phyloP scores from a whole-genome alignment of 2,329 filamentous ascomycete genomes.

The Alternaria viburni region DNA sequence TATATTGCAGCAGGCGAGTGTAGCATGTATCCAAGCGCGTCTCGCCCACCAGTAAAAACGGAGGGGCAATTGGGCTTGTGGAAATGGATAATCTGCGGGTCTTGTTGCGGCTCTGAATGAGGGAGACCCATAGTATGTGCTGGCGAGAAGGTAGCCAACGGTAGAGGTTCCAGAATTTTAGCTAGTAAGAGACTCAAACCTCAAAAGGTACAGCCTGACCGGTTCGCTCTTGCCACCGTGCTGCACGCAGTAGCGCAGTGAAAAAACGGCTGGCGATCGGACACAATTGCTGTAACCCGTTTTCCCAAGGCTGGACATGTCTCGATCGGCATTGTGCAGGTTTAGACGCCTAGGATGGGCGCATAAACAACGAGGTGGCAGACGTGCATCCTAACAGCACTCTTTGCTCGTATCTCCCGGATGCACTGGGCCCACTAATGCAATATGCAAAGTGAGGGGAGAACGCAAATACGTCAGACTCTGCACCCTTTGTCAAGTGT shows the following conservation, averaged over 20 bases:
- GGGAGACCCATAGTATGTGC: slow-evolving; percentile 72
- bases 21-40: slow-evolving; percentile 49
- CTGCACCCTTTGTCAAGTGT: slow-evolving; percentile 38
- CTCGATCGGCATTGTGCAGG: slow-evolving; percentile 41
- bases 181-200: slow-evolving; percentile 44
- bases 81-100: slow-evolving; percentile 50
- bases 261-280: slow-evolving; percentile 43
- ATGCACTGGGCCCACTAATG: slow-evolving; percentile 40
- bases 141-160: slow-evolving; percentile 68
- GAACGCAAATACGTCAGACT: slow-evolving; percentile 41
- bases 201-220: slow-evolving; percentile 48
- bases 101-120: slow-evolving; percentile 52
- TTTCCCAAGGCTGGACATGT: slow-evolving; percentile 42
- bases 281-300: slow-evolving; percentile 38
- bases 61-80: slow-evolving; percentile 44
- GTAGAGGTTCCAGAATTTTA: slow-evolving; percentile 48
- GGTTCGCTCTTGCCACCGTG: slow-evolving; percentile 46
- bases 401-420: slow-evolving; percentile 33
- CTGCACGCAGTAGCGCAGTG: slow-evolving; percentile 45
- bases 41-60: slow-evolving; percentile 63
- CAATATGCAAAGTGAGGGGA: slow-evolving; percentile 39
- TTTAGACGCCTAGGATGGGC: slow-evolving; percentile 38
- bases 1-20: slow-evolving; percentile 50
- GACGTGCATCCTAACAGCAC: slow-evolving; percentile 26
- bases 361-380: slow-evolving; percentile 44